A percentile compares a stretch with the other conserved stretches of the same genome.
phyloP scores from a whole-genome alignment of 2,329 filamentous ascomycete species.

The Tolypocladium album region DNA sequence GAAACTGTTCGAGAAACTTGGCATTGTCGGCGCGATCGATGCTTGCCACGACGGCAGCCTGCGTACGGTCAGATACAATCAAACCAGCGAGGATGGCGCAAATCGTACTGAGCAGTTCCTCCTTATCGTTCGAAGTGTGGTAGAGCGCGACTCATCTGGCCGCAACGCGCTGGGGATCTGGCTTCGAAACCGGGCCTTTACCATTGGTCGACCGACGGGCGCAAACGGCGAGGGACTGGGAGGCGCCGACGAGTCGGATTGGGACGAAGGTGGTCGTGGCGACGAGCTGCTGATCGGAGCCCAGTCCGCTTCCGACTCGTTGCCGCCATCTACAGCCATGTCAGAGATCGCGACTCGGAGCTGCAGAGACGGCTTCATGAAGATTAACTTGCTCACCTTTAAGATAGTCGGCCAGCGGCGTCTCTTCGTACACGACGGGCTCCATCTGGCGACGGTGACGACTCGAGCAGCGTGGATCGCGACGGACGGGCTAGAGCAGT shows the following conservation, averaged over 20 bases:
- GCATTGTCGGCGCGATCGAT: constrained; percentile 71
- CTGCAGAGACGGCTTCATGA: background rate
- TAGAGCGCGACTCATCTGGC: constrained; percentile 25
- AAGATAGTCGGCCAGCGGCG: constrained; percentile 80
- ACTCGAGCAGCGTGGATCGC: constrained; percentile 13
- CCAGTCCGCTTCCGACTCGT: constrained; percentile 35
- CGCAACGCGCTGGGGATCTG: constrained; percentile 32
- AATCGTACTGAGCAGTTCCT: constrained; percentile 40
- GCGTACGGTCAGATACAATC: constrained; percentile 4
- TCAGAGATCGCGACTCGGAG: constrained; percentile 3
- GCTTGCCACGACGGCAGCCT: constrained; percentile 61
- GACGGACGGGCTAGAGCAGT: constrained; percentile 18
- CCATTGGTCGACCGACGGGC: constrained; percentile 42
- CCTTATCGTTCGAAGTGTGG: constrained; percentile 32
- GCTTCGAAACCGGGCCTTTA: constrained; percentile 41
- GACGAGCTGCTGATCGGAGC: constrained; percentile 27
- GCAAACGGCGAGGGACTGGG: constrained; percentile 42
- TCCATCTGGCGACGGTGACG: constrained; percentile 48
- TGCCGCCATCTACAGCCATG: constrained; percentile 33
- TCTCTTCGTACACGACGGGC: constrained; percentile 75
- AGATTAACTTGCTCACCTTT: constrained; percentile 48
- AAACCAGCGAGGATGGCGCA: background rate
- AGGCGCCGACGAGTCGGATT: constrained; percentile 29
- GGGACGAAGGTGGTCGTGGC: constrained; percentile 16
- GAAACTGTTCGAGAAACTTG: constrained; percentile 83